Evolutionary conservation across 139 green algal species (phyloP), one percentile per base, ranked within the genome.

Genomic region (Coccomyxa sp.): DNA sequence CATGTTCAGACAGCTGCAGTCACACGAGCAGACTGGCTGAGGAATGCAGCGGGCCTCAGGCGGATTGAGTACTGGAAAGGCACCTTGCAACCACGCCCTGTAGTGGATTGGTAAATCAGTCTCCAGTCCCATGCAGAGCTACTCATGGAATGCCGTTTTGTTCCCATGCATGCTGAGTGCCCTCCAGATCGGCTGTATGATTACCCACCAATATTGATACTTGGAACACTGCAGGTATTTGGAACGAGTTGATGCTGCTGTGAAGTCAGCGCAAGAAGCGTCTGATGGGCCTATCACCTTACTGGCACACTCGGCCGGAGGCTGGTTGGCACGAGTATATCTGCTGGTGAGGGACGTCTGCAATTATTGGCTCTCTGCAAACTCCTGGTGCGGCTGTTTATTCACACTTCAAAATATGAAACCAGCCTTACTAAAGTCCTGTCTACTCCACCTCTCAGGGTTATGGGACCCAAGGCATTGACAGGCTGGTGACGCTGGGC

Each of bases 41-140:
- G 95, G 27, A 98, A 98, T 85, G 95, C 94, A 0, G 87, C 88
- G 0, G 95, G 94, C 0, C 85, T 98, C 0, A 85, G 87, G 27
- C 88, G 97, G 63, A 13, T 58, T 0, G 90, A 90, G 59, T 98
- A 97, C 89, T 99, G 96, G 96, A 84, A 80, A n/a, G 96, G 96
- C 18, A 96, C 89, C 0, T 89, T 99, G 13, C 90, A 93, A 82
- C 96, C 96, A 13, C 84, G 96, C 28, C 95, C 95, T 25, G 94
- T 94, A 13, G 94, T 99, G 4, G 91, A 98, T 90, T 99, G 96
- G 94, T 96, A 71, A 71, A 25, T 71, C 38, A 51, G 38, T 51
- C 38, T 51, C 38, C 38, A 51, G 38, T 51, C 38, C 38, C 38
- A 51, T 51, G 38, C 38, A 0, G 87, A 28, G 18, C 63, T 71